Conservation (phyloP, 306 rosid genomes). For the Ormosia semicastrata region DNA sequence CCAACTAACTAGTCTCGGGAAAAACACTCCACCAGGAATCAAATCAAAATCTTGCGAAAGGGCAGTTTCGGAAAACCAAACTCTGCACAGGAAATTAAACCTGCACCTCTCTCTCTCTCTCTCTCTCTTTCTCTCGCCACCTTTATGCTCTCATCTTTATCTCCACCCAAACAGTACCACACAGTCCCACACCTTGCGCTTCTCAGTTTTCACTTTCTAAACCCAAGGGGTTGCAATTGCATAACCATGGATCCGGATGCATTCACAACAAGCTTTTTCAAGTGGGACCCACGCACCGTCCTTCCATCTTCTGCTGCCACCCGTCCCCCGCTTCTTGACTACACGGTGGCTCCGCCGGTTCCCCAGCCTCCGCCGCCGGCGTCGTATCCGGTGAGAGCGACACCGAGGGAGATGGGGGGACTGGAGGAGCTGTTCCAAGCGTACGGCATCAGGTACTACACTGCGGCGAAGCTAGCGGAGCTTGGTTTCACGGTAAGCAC, state of each 20-base stretch:
- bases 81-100: conserved; percentile 25
- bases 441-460: conserved; percentile 81
- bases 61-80: conserved; percentile 44
- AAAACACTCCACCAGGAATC: conserved; percentile 2
- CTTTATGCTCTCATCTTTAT: conserved; percentile 26
- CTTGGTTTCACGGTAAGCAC: conserved; percentile 91
- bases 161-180: conserved; percentile 42
- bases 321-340: conserved; percentile 43
- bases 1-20: conserved; percentile 25
- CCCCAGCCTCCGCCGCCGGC: neutral
- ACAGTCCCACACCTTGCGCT: neutral
- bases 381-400: conserved; percentile 4
- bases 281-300: conserved; percentile 81
- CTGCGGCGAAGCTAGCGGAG: conserved; percentile 86
- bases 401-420: conserved; percentile 55
- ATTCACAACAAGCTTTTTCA: conserved; percentile 73
- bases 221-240: neutral
- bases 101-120: neutral
- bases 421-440: conserved; percentile 83
- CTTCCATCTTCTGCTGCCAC: conserved; percentile 26
- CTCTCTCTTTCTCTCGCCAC: neutral
- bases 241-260: conserved; percentile 74
- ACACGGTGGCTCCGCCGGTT: conserved; percentile 27
- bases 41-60: conserved; percentile 24
- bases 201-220: conserved; percentile 8